Evolutionary conservation across 331 rosid species (phyloP), one percentile per base, ranked within the genome.

Genomic region (Malus hybrid): DNA sequence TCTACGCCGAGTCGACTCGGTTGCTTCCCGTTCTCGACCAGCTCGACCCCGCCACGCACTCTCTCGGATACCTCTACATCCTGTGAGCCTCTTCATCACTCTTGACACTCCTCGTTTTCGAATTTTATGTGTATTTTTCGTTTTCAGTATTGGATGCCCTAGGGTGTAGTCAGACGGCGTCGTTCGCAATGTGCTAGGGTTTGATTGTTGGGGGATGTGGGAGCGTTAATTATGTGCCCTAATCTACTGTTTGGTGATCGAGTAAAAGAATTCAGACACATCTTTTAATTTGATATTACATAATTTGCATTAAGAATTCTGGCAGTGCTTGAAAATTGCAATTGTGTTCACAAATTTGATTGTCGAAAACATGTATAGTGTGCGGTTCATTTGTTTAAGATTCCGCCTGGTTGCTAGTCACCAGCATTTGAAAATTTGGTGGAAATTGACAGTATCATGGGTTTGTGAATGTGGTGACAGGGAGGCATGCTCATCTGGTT

Each of bases 31-130:
- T 90, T 78, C 78, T 94, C 33, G 66, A 72, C 73, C 92, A 86
- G 78, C 94, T 94, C 20, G 95, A 89, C 77, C 92, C 97, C 13
- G 77, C 87, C 63, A 18, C 55, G 2, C 96, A 94, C 53, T 88
- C 97, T 68, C 92, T 94, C 20, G 97, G 96, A 53, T 92, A 78
- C 75, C 93, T 94, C 60, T 94, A 84, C 81, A 70, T 94, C 71
- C 78, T 91, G 99, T 94, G 82, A 80, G 88, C 22, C 66, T 56
- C 67, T 72, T 68, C 36, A 4, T 18, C n/a, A 22, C 62, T 63
- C 57, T 80, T 80, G 0, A 28, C 36, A 28, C 10, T 34, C 15
- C 29, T 28, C 4, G 19, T 60, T 6, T 78, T 39, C 50, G 39
- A 14, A 0, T 3, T 70, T 26, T 70, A 10, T 4, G 3, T 52